phyloP scores from a whole-genome alignment of 441 rosid genomes.

The Melastoma candidum region DNA sequence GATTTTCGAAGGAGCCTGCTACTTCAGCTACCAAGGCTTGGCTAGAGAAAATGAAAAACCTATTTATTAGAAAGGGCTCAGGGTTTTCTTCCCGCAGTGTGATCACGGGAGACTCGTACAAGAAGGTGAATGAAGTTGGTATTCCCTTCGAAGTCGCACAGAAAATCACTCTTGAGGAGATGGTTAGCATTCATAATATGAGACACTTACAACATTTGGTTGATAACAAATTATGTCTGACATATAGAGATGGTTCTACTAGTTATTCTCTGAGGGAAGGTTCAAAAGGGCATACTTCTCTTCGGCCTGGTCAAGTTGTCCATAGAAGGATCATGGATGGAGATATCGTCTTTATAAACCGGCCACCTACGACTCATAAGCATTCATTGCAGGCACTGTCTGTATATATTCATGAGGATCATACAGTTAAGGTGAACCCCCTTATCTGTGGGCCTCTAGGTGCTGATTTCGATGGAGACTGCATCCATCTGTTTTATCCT shows the following conservation, averaged over 20 bases:
- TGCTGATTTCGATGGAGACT: conserved; percentile 98
- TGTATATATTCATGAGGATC: conserved; percentile 86
- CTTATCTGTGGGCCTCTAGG: conserved; percentile 82
- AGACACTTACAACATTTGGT: conserved; percentile 58
- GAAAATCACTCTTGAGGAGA: conserved; percentile 86
- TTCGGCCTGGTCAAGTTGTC: conserved; percentile 78
- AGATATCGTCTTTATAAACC: conserved; percentile 76
- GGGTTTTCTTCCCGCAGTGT: conserved; percentile 98
- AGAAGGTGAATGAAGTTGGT: conserved; percentile 70
- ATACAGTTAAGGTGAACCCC: conserved; percentile 90
- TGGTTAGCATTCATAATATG: conserved; percentile 62
- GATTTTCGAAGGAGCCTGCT: conserved; percentile 42
- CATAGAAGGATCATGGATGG: conserved; percentile 92
- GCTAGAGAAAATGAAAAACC: conserved; percentile 80
- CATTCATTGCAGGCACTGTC: conserved; percentile 91
- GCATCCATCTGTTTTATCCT: conserved; percentile 83
- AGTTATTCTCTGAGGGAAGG: conserved; percentile 85
- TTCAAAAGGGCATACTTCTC: conserved; percentile 76
- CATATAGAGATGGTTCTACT: conserved; percentile 66
- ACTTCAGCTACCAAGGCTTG: conserved; percentile 79
- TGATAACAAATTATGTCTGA: conserved; percentile 63
- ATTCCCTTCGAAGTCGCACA: conserved; percentile 80
- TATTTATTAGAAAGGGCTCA: conserved; percentile 86
- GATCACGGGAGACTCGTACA: conserved; percentile 88
- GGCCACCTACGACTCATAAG: conserved; percentile 96